These are phyloP conservation scores for Draba incana DNA, from an alignment of 345 rosid species.

Conservation along the genomic window DNA sequence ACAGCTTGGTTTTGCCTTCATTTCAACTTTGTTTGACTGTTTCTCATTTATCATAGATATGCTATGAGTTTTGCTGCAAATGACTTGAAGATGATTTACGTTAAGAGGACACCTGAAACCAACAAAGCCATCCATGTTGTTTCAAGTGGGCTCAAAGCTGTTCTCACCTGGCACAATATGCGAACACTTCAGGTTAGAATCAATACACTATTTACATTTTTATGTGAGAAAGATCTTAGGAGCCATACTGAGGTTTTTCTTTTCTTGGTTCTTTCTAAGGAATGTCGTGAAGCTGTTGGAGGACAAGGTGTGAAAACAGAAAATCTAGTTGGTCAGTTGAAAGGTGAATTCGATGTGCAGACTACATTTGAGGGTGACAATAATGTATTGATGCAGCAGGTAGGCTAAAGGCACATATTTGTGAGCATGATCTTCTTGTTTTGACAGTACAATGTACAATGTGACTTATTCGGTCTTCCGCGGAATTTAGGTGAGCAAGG, in stretches of 20 bases:
- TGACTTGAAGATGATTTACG: slow-evolving; percentile 73
- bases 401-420: slow-evolving; percentile 28
- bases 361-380: slow-evolving; percentile 97
- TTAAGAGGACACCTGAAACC: slow-evolving; percentile 79
- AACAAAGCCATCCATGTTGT: slow-evolving; percentile 77
- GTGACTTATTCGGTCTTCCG: background rate
- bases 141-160: slow-evolving; percentile 87
- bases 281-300: slow-evolving; percentile 98
- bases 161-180: slow-evolving; percentile 89
- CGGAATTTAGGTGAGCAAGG: slow-evolving; percentile 79
- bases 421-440: slow-evolving; percentile 7
- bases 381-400: slow-evolving; percentile 95
- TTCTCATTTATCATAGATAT: slow-evolving; percentile 52
- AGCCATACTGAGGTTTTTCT: background rate
- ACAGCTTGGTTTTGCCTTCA: background rate
- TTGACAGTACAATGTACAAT: slow-evolving; percentile 1
- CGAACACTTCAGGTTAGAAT: slow-evolving; percentile 81
- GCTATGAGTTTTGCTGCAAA: slow-evolving; percentile 82
- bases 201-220: background rate
- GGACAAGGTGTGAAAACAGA: slow-evolving; percentile 96
- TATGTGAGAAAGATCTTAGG: background rate
- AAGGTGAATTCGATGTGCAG: slow-evolving; percentile 89
- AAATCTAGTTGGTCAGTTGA: slow-evolving; percentile 82
- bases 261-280: slow-evolving; percentile 46
- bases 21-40: slow-evolving; percentile 2